Conservation (phyloP, 495 filamentous ascomycete genomes). For the Letharia lupina region DNA sequence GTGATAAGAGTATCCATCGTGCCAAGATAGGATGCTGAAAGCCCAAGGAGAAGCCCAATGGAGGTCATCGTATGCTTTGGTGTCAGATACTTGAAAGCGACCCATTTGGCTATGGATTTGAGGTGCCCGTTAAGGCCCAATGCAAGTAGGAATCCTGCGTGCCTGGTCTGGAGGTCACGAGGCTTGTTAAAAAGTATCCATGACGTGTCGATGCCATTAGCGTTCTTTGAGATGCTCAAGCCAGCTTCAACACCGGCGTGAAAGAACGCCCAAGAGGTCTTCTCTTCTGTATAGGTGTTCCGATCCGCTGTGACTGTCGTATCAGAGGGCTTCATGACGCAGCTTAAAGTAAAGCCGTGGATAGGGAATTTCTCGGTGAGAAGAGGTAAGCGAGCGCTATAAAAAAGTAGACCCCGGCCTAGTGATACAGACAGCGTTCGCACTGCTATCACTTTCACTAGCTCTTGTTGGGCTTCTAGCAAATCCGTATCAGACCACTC, state of each 20-base stretch:
- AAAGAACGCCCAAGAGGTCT: constrained; percentile 96
- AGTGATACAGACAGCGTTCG: constrained; percentile 81
- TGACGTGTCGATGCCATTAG: constrained; percentile 90
- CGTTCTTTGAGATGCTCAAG: constrained; percentile 78
- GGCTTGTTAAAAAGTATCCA: constrained; percentile 99
- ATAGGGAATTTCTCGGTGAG: constrained; percentile 85
- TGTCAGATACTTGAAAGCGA: constrained; percentile 95
- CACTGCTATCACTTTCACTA: constrained; percentile 74
- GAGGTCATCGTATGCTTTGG: constrained; percentile 99
- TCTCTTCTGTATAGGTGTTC: constrained; percentile 78
- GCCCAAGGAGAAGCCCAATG: constrained; percentile 82
- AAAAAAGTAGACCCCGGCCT: constrained; percentile 76
- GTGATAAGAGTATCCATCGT: constrained; percentile 96
- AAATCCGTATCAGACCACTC: constrained; percentile 77
- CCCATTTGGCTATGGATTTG: constrained; percentile 89
- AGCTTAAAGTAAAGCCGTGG: constrained; percentile 77
- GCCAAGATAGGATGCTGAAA: constrained; percentile 87
- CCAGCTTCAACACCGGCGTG: constrained; percentile 89
- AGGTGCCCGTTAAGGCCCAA: constrained; percentile 94
- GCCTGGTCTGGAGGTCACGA: constrained; percentile 79
- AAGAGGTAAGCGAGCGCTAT: constrained; percentile 71
- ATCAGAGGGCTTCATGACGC: constrained; percentile 82
- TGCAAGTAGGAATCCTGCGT: constrained; percentile 87
- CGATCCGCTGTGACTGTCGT: constrained; percentile 84
- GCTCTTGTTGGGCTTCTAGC: constrained; percentile 86